A percentile compares a stretch with the other conserved stretches of the same genome.
These are phyloP conservation scores for Abrus pulchellus DNA, from an alignment of 306 rosid species.

Conservation along the genomic window DNA sequence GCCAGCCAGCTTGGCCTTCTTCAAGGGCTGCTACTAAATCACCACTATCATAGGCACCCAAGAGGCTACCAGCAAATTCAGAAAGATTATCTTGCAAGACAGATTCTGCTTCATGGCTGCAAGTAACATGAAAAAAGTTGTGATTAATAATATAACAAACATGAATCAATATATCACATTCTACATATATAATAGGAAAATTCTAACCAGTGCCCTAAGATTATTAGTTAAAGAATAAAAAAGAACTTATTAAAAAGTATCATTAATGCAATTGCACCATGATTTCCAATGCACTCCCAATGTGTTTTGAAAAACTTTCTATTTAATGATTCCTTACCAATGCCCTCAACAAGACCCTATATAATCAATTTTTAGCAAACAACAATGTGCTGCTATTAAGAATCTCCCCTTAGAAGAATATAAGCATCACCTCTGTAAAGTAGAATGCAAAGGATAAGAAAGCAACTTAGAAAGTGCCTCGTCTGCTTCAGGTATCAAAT, in stretches of 20 bases:
- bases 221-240: too few relatives aligned
- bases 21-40: constrained; percentile 76
- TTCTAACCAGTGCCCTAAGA: too few relatives aligned
- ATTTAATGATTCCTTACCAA: too few relatives aligned
- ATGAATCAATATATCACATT: not conserved
- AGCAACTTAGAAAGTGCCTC: constrained; percentile 79
- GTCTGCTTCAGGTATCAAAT: constrained; percentile 83
- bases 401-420: constrained; percentile 1
- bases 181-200: not conserved
- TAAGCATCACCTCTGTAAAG: constrained; percentile 70
- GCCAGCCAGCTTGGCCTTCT: constrained; percentile 93
- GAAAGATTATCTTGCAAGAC: constrained; percentile 75
- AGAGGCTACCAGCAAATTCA: constrained; percentile 72
- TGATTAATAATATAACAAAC: not conserved
- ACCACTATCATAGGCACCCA: constrained; percentile 89
- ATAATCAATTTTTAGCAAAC: not conserved
- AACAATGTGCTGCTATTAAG: not conserved
- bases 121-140: constrained; percentile 45
- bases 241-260: too few relatives aligned
- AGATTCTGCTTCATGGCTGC: constrained; percentile 87
- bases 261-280: too few relatives aligned
- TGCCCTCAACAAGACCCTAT: not conserved
- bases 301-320: too few relatives aligned
- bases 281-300: too few relatives aligned
- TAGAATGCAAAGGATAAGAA: constrained; percentile 79